Evolutionary conservation across 169 alveolate species (phyloP).

Genomic region (Amoebophrya sp.): DNA sequence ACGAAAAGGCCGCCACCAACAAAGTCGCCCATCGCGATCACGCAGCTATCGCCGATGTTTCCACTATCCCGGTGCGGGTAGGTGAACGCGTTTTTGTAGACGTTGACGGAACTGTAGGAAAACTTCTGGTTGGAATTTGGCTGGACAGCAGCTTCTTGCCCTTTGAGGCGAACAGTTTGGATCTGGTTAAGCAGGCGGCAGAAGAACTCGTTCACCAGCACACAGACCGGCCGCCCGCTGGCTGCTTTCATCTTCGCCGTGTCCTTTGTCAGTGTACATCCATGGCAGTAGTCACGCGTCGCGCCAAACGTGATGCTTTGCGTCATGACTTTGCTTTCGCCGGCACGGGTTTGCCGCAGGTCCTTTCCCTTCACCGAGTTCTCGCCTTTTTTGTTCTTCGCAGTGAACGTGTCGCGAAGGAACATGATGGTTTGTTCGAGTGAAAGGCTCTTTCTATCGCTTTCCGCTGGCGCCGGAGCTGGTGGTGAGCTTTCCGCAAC

Average conservation of each 20-base stretch:
- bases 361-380: too few relatives aligned
- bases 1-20: not conserved
- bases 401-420: too few relatives aligned
- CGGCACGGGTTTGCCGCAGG: not conserved
- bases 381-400: too few relatives aligned
- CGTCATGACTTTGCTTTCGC: not conserved
- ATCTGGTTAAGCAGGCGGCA: not conserved
- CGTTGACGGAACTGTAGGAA: not conserved
- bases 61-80: not conserved
- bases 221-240: not conserved
- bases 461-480: too few relatives aligned
- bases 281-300: not conserved
- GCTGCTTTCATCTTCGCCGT: not conserved
- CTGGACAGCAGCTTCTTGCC: not conserved
- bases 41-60: not conserved
- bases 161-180: not conserved
- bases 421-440: too few relatives aligned
- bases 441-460: too few relatives aligned
- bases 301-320: not conserved
- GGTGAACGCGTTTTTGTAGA: not conserved
- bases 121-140: not conserved
- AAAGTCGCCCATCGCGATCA: not conserved
- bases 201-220: not conserved
- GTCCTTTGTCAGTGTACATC: not conserved
- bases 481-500: too few relatives aligned